Conservation (phyloP, 768 basidiomycete species). For the Boletus eberwhitei region DNA sequence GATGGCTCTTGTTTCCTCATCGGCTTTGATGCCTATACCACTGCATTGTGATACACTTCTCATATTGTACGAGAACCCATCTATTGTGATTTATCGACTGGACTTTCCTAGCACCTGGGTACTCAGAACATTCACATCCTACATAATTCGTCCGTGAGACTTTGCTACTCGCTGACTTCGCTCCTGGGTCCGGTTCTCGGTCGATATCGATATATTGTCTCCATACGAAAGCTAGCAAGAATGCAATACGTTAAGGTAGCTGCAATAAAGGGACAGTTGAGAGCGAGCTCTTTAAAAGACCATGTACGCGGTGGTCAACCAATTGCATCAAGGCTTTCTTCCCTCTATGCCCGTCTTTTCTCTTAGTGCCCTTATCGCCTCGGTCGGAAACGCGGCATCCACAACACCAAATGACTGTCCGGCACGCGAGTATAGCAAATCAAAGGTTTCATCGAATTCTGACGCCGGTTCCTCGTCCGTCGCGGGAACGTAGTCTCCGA, state of each 20-base stretch:
- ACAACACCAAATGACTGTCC: slow-evolving; percentile 16
- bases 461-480: slow-evolving; percentile 15
- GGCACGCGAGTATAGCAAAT: slow-evolving; percentile 25
- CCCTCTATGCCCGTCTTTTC: slow-evolving; percentile 7
- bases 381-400: slow-evolving; percentile 23
- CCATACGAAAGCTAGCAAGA: background rate
- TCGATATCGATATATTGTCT: slow-evolving; percentile 1
- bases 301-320: background rate
- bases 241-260: background rate
- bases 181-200: background rate
- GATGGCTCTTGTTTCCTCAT: slow-evolving; percentile 5
- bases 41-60: slow-evolving; percentile 16
- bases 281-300: background rate
- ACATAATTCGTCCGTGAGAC: slow-evolving; percentile 1
- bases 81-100: slow-evolving; percentile 26
- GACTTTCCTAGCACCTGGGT: slow-evolving; percentile 7
- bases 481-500: slow-evolving; percentile 5
- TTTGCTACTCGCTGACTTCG: background rate
- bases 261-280: slow-evolving; percentile 4
- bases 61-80: slow-evolving; percentile 25
- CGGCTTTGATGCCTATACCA: slow-evolving; percentile 15
- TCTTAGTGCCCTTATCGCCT: slow-evolving; percentile 11
- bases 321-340: background rate
- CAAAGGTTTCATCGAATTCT: slow-evolving; percentile 21
- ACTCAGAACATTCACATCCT: slow-evolving; percentile 14